Evolutionary conservation across 495 filamentous ascomycete species (phyloP).

Genomic region (Cryomyces antarcticus): DNA sequence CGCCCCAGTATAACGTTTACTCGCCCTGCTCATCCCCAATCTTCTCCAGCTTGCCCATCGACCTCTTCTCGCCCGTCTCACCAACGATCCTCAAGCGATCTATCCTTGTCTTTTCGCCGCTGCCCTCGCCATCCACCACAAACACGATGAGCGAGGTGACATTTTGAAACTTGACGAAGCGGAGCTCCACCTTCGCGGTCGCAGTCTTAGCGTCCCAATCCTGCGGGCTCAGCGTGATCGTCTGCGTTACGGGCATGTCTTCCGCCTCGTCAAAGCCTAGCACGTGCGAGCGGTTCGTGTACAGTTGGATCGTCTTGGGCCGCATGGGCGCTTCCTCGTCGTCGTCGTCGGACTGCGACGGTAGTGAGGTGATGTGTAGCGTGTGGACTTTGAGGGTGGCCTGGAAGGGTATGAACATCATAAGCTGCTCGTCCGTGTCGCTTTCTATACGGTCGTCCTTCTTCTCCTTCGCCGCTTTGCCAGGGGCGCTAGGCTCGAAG

Average conservation of each 20-base stretch:
- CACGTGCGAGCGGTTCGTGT: slow-evolving; percentile 67
- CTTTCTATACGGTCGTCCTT: slow-evolving; percentile 79
- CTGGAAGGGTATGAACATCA: slow-evolving; percentile 85
- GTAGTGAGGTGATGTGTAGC: slow-evolving; percentile 69
- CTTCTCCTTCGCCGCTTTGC: slow-evolving; percentile 14
- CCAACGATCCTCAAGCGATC: slow-evolving; percentile 76
- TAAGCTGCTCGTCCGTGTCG: slow-evolving; percentile 94
- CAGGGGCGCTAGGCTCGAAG: slow-evolving; percentile 48
- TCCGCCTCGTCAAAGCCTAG: slow-evolving; percentile 93
- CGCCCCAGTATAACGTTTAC: not conserved
- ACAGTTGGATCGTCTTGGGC: slow-evolving; percentile 68
- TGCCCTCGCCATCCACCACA: slow-evolving; percentile 71
- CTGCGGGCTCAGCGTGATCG: slow-evolving; percentile 42
- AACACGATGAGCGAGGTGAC: slow-evolving; percentile 72
- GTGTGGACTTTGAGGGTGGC: slow-evolving; percentile 79
- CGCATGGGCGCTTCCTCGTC: slow-evolving; percentile 60
- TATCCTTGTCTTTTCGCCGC: slow-evolving; percentile 66
- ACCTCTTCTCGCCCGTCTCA: slow-evolving; percentile 79
- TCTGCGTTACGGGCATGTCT: slow-evolving; percentile 59
- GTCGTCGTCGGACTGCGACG: slow-evolving; percentile 25
- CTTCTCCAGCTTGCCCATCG: slow-evolving; percentile 90
- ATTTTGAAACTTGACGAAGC: slow-evolving; percentile 96
- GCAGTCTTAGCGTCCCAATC: slow-evolving; percentile 78
- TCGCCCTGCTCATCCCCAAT: slow-evolving; percentile 46
- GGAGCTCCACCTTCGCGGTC: slow-evolving; percentile 62